These are phyloP conservation scores for Rhypophila decipiens DNA, from an alignment of 495 filamentous ascomycete genomes.

Conservation along the genomic window DNA sequence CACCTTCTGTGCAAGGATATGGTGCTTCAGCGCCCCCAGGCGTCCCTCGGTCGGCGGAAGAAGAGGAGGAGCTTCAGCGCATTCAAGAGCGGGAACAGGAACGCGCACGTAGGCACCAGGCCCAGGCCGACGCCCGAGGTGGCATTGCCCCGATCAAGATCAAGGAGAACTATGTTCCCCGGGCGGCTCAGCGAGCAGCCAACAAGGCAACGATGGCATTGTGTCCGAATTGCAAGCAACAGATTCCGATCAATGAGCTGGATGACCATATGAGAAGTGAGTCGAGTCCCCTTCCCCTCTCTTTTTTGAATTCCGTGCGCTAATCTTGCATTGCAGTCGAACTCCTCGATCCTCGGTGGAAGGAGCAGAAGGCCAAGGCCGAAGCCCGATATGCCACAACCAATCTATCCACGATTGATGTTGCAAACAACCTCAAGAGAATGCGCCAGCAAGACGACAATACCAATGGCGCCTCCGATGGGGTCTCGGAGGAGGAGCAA, in stretches of 20 bases:
- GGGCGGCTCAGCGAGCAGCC: conserved; percentile 64
- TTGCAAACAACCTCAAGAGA: conserved; percentile 93
- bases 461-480: conserved; percentile 71
- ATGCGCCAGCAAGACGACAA: conserved; percentile 83
- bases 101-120: conserved; percentile 64
- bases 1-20: conserved; percentile 30
- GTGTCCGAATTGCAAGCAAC: conserved; percentile 91
- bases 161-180: conserved; percentile 83
- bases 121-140: conserved; percentile 68
- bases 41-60: conserved; percentile 28
- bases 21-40: conserved; percentile 18
- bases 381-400: conserved; percentile 79
- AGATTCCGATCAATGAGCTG: conserved; percentile 78
- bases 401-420: conserved; percentile 79
- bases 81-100: conserved; percentile 64
- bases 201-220: conserved; percentile 63
- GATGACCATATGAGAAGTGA: conserved; percentile 89
- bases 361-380: conserved; percentile 85
- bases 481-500: conserved; percentile 66
- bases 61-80: conserved; percentile 61
- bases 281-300: conserved; percentile 6
- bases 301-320: not conserved
- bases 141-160: conserved; percentile 80
- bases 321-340: conserved; percentile 39
- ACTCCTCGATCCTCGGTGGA: conserved; percentile 91